Evolutionary conservation across 2,329 filamentous ascomycete species (phyloP).

Genomic region (Sporothrix euskadiensis): DNA sequence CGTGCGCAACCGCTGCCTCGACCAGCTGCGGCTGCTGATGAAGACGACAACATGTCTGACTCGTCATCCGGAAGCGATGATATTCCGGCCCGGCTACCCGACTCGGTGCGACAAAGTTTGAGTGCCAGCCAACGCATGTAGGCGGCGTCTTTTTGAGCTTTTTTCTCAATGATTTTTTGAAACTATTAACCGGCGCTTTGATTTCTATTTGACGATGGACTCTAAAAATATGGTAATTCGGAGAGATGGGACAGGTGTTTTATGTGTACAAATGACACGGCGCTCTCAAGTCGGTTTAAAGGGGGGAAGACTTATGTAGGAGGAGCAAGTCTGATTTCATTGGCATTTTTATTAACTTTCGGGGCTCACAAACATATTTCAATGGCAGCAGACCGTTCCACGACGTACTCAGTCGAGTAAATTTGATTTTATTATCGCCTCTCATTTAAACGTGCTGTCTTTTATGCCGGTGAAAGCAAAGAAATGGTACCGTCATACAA

Average conservation of each 20-base stretch:
- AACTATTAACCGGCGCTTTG: not conserved
- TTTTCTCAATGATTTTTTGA: not conserved
- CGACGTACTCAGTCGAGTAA: too few relatives aligned
- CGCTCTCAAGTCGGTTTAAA: not conserved
- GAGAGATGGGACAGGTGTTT: not conserved
- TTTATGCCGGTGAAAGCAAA: not conserved
- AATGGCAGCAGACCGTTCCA: not conserved
- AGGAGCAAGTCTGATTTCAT: not conserved
- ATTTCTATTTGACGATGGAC: not conserved
- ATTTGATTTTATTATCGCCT: too few relatives aligned
- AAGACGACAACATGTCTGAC: conserved; percentile 41
- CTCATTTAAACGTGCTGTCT: too few relatives aligned
- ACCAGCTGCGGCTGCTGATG: conserved; percentile 32
- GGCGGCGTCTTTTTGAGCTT: not conserved
- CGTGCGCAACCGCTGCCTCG: not conserved
- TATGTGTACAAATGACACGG: not conserved
- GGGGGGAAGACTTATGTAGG: not conserved
- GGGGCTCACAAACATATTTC: not conserved
- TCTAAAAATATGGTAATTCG: not conserved
- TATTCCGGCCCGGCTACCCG: conserved; percentile 40
- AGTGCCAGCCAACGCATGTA: not conserved
- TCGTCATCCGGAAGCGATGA: conserved; percentile 40
- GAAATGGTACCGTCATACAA: not conserved
- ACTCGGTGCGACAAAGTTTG: conserved; percentile 38
- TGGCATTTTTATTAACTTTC: not conserved